Base-by-base conservation (phyloP, 345 rosid genomes). In the Clausena lansium region DNA sequence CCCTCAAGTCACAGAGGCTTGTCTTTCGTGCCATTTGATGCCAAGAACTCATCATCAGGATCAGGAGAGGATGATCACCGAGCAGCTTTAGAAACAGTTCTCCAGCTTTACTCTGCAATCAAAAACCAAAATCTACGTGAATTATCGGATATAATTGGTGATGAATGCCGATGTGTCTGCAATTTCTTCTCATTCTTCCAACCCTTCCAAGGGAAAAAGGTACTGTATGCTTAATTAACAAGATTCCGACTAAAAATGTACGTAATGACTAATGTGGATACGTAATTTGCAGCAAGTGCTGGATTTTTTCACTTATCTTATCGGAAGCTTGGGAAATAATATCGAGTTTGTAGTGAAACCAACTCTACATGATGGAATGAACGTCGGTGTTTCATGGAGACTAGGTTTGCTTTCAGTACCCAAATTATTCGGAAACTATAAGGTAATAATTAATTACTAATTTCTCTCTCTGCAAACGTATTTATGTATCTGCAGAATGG, bases 131-230 rank as follows among this genome's bases (percentile, higher is more conserved):
- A 90, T 76, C 64, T 87, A 0, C 27, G 57, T 0, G 89, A 89
- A 8, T 54, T 93, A 24, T 90, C 93, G 9, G 88, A 86, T 76
- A 84, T 88, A 30, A 85, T 94, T 30, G 88, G 86, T 4, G 98
- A 94, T 22, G 97, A 94, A 75, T 93, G 98, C 76, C 84, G 81
- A 27, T 93, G 89, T 71, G 80, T 85, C 50, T 87, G 89, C 85
- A 94, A 90, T 66, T 89, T 92, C 75, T 70, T 84, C 76, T 88
- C 89, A 0, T 86, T 83, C 80, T 82, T 76, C 79, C 82, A 83
- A 9, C 83, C 86, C 32, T 86, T 91, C 63, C 89, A 91, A 39
- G 98, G 95, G 67, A 95, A 95, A 83, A 81, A 88, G 96, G 98
- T 93, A 82, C 36, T 17, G 39, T 20, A 57, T 33, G 24, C 17